Evolutionary conservation across 2,329 filamentous ascomycete genomes (phyloP).

Genomic region (Xylaria polymorpha): DNA sequence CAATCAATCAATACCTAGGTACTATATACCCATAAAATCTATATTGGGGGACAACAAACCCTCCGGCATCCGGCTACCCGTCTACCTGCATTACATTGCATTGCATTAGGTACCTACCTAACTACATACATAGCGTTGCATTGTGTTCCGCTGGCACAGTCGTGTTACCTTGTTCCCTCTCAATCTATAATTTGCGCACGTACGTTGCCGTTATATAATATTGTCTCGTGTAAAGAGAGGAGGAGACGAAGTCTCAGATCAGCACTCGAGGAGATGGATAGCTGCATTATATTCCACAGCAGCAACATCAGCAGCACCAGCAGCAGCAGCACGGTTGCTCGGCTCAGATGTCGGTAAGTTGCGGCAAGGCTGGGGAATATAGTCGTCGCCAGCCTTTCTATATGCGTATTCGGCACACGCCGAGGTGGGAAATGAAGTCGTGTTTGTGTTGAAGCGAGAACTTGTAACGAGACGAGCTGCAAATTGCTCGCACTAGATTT

Average conservation of each 20-base stretch:
- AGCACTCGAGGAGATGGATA: background rate
- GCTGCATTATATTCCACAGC: background rate
- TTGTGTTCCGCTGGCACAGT: background rate
- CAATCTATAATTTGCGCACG: background rate
- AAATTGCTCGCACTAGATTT: background rate
- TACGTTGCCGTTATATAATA: background rate
- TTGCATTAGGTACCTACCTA: background rate
- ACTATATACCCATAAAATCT: background rate
- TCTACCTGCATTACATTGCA: constrained; percentile 4
- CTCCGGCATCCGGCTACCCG: background rate
- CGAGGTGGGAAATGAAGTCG: background rate
- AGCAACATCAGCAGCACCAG: too few relatives aligned
- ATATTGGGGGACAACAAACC: background rate
- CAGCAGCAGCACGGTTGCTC: background rate
- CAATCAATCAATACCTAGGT: too few relatives aligned
- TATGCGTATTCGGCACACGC: background rate
- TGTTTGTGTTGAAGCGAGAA: background rate
- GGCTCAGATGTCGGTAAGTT: background rate
- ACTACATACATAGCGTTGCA: background rate
- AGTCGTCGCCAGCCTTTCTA: background rate
- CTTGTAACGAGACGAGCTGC: background rate
- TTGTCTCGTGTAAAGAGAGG: background rate
- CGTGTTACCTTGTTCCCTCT: background rate
- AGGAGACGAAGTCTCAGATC: background rate
- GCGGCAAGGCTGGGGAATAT: background rate